Evolutionary conservation across 2,329 filamentous ascomycete species (phyloP).

Genomic region (Corynespora cassiicola): DNA sequence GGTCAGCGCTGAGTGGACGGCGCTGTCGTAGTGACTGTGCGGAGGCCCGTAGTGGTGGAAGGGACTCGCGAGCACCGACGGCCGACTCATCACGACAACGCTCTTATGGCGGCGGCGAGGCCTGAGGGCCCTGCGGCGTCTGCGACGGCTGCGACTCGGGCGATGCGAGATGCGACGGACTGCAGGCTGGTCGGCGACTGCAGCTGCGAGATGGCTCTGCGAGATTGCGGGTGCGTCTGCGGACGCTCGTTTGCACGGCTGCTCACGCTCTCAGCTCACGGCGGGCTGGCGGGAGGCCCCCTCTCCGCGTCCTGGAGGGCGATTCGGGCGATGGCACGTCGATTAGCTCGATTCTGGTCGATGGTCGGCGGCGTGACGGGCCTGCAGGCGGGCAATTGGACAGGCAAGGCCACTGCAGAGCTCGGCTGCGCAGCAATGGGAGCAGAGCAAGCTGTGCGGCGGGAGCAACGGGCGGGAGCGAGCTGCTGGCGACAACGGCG

Average conservation of each 20-base stretch:
- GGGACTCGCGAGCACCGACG: slow-evolving; percentile 33
- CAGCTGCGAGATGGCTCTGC: too few species aligned
- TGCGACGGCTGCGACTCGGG: too few species aligned
- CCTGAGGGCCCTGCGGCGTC: too few species aligned
- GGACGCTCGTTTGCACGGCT: slow-evolving; percentile 1
- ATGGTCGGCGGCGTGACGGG: slow-evolving; percentile 29
- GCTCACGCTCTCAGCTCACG: neutral
- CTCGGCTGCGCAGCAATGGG: slow-evolving; percentile 34
- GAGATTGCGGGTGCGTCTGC: slow-evolving; percentile 5
- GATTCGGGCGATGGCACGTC: slow-evolving; percentile 4
- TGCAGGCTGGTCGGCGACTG: too few species aligned
- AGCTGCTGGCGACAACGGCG: too few species aligned
- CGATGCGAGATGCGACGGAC: too few species aligned
- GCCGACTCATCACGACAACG: slow-evolving; percentile 39
- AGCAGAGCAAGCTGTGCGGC: too few species aligned
- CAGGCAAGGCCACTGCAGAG: slow-evolving; percentile 40
- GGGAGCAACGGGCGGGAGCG: too few species aligned
- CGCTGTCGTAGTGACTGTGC: slow-evolving; percentile 29
- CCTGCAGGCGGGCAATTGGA: slow-evolving; percentile 33
- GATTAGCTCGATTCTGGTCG: slow-evolving; percentile 16
- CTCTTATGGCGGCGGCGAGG: too few species aligned
- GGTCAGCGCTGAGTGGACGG: slow-evolving; percentile 29
- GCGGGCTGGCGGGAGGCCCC: slow-evolving; percentile 11
- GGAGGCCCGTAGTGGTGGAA: slow-evolving; percentile 27
- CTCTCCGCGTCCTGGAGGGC: too few species aligned